A percentile compares a stretch with the other conserved stretches of the same genome.
These are phyloP conservation scores for Neonothopanus nambi DNA, from an alignment of 1,284 basidiomycete genomes.

Conservation along the genomic window DNA sequence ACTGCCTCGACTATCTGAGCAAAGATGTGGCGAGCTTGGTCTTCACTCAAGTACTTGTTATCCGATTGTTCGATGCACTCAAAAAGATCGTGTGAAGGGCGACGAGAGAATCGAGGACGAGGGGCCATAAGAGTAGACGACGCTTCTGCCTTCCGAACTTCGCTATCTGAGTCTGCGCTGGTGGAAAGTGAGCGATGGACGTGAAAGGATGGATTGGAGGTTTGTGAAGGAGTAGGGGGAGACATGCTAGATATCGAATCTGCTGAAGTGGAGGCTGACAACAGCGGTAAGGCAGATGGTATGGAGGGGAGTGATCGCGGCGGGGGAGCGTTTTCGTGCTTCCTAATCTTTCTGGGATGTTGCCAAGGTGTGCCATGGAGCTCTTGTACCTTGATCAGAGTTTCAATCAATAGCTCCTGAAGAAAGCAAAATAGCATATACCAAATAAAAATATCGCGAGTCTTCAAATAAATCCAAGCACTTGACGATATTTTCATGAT, in stretches of 20 bases:
- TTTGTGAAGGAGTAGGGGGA: conserved; percentile 22
- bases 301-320: conserved; percentile 35
- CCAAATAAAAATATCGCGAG: conserved; percentile 81
- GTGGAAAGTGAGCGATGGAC: not conserved
- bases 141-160: not conserved
- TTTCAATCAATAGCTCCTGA: not conserved
- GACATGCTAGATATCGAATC: conserved; percentile 33
- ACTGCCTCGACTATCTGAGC: conserved; percentile 87
- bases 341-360: conserved; percentile 32
- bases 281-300: conserved; percentile 49
- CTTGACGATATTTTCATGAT: conserved; percentile 81
- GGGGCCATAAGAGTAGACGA: conserved; percentile 17
- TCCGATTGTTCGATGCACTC: conserved; percentile 89
- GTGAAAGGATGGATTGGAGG: conserved; percentile 8
- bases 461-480: conserved; percentile 87
- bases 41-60: conserved; percentile 78
- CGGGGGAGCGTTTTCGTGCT: conserved; percentile 16
- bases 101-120: conserved; percentile 61
- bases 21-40: conserved; percentile 81
- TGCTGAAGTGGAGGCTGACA: conserved; percentile 56
- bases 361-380: conserved; percentile 88
- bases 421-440: conserved; percentile 37
- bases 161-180: no score
- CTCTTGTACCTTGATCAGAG: conserved; percentile 76
- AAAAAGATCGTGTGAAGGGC: conserved; percentile 88